Percentiles rank a stretch among this genome's conserved stretches.
phyloP scores from a whole-genome alignment of 2,329 filamentous ascomycete species.

The Exophiala oligosperma region DNA sequence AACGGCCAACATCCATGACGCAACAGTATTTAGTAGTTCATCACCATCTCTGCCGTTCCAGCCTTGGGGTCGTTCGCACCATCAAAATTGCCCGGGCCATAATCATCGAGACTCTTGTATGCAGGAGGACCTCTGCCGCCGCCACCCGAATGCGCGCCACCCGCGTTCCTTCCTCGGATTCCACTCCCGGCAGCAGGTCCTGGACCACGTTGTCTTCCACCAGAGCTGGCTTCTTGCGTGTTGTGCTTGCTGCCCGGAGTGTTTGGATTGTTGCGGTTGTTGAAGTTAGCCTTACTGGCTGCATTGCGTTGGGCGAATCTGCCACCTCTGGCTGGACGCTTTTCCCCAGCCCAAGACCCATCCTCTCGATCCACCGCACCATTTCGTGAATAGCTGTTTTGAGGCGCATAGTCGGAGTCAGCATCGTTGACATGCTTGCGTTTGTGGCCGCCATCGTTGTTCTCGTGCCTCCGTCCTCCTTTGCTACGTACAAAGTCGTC shows the following conservation, averaged over 20 bases:
- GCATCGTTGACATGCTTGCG: slow-evolving; percentile 56
- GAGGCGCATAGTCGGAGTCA: slow-evolving; percentile 44
- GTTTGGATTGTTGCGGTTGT: slow-evolving; percentile 19
- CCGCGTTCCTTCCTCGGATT: slow-evolving; percentile 11
- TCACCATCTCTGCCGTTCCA: slow-evolving; percentile 27
- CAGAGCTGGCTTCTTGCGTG: slow-evolving; percentile 14
- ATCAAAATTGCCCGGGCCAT: slow-evolving; percentile 34
- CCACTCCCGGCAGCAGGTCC: slow-evolving; percentile 9
- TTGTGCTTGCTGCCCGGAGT: slow-evolving; percentile 1
- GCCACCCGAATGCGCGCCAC: slow-evolving; percentile 31
- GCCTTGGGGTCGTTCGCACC: slow-evolving; percentile 25
- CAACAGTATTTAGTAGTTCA: slow-evolving; percentile 26
- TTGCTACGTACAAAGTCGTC: slow-evolving; percentile 44
- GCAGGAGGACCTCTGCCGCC: slow-evolving; percentile 46
- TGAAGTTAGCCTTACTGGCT: slow-evolving; percentile 27
- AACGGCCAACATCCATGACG: neutral
- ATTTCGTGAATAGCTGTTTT: slow-evolving; percentile 37
- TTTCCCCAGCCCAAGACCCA: slow-evolving; percentile 21
- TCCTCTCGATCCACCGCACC: slow-evolving; percentile 32
- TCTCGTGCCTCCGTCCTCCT: slow-evolving; percentile 39
- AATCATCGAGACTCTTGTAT: slow-evolving; percentile 69
- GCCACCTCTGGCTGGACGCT: slow-evolving; percentile 7
- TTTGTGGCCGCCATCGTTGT: slow-evolving; percentile 60
- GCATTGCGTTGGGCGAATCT: slow-evolving; percentile 20
- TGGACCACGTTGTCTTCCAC: slow-evolving; percentile 12